Evolutionary conservation across 768 basidiomycete genomes (phyloP).

Genomic region (Serendipita sp.): DNA sequence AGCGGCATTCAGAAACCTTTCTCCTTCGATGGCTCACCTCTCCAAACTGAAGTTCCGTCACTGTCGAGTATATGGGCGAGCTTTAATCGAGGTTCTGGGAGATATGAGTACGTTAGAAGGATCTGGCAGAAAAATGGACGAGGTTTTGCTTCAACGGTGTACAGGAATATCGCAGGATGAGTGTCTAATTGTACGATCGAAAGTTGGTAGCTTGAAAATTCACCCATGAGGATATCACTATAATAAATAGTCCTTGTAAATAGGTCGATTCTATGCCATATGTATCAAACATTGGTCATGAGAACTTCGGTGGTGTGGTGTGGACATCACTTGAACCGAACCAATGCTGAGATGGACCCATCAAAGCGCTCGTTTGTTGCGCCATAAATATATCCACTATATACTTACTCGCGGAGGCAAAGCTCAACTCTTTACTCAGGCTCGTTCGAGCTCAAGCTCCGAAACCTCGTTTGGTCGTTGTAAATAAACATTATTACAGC

Average conservation of each 20-base stretch:
- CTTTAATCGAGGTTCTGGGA: background rate
- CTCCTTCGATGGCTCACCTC: background rate
- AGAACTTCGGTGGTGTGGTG: background rate
- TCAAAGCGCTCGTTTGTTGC: no score
- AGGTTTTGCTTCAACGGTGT: background rate
- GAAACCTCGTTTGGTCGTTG: no score
- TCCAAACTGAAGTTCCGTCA: background rate
- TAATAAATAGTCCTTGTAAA: no score
- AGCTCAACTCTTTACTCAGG: no score
- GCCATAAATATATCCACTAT: no score
- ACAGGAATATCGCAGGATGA: background rate
- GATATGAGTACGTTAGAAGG: background rate
- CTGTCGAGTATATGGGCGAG: background rate
- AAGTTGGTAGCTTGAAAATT: background rate
- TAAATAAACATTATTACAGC: no score
- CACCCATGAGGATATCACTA: background rate
- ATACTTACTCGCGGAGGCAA: no score
- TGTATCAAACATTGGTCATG: background rate
- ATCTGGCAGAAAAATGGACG: background rate
- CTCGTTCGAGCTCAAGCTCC: no score
- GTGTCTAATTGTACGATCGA: background rate
- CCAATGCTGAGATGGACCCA: background rate
- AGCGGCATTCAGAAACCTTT: background rate
- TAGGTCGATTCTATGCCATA: no score
- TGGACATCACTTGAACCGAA: background rate